These are phyloP conservation scores for Leishmania martiniquensis DNA, from an alignment of 208 protist genomes.

Conservation along the genomic window DNA sequence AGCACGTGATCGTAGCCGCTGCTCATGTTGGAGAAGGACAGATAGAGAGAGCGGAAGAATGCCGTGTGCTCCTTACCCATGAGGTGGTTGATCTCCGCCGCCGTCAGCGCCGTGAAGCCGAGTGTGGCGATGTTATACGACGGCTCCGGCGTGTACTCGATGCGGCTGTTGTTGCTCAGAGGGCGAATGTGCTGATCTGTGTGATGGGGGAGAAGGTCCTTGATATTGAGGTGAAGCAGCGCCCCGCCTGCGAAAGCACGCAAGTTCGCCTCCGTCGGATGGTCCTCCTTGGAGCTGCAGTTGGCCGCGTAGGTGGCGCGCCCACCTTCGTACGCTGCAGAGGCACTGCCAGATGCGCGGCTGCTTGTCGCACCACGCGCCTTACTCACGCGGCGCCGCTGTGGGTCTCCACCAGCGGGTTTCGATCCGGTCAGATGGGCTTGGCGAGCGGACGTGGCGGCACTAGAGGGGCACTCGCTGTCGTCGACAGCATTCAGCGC, in stretches of 20 bases:
- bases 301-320: conserved; percentile 16
- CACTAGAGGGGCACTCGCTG: conserved; percentile 11
- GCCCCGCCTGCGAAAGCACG: conserved; percentile 22
- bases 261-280: conserved; percentile 17
- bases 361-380: conserved; percentile 13
- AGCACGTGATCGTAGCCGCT: conserved; percentile 32
- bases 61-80: conserved; percentile 33
- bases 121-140: conserved; percentile 61
- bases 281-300: conserved; percentile 15
- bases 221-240: conserved; percentile 27
- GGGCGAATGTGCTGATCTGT: conserved; percentile 90
- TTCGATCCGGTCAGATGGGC: conserved; percentile 1
- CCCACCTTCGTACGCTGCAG: conserved; percentile 18
- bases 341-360: not conserved
- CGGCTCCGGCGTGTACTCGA: conserved; percentile 81
- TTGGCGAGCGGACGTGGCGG: not conserved
- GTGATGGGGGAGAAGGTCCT: conserved; percentile 61
- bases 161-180: conserved; percentile 87
- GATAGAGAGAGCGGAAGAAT: conserved; percentile 38
- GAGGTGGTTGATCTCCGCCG: conserved; percentile 64
- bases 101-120: conserved; percentile 60
- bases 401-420: conserved; percentile 15
- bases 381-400: conserved; percentile 29
- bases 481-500: not conserved
- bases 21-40: conserved; percentile 29